These are phyloP conservation scores for Coemansia sp. DNA, from an alignment of 192 early-diverging fungal genomes.

Conservation along the genomic window DNA sequence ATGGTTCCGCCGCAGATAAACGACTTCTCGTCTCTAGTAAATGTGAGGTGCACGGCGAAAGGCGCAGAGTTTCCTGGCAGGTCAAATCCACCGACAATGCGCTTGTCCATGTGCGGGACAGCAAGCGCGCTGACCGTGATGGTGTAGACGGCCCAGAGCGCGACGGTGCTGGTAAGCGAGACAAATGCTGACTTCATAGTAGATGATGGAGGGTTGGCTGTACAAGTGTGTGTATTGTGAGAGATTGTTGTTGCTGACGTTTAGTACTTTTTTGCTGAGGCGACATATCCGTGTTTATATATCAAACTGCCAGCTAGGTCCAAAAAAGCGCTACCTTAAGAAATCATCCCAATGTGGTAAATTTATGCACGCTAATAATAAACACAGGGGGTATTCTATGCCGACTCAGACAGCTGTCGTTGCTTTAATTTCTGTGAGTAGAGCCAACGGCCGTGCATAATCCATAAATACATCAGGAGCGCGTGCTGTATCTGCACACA, in stretches of 20 bases:
- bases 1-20: constrained; percentile 24
- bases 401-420: too few species aligned
- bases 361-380: too few species aligned
- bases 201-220: neutral
- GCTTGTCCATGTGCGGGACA: constrained; percentile 16
- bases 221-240: neutral
- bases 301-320: too few species aligned
- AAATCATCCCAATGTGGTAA: too few species aligned
- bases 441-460: too few species aligned
- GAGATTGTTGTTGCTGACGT: neutral
- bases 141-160: neutral
- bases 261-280: too few species aligned
- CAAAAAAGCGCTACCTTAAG: too few species aligned
- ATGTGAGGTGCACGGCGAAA: constrained; percentile 1
- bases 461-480: too few species aligned
- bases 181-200: neutral
- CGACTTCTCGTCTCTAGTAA: neutral
- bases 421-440: too few species aligned
- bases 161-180: neutral
- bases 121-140: neutral
- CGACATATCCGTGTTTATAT: too few species aligned
- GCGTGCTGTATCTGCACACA: too few species aligned
- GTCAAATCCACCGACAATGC: constrained; percentile 10
- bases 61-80: neutral
- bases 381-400: too few species aligned